A percentile compares a stretch with the other conserved stretches of the same genome.
phyloP scores from a whole-genome alignment of 768 basidiomycete species.

The Strobilomyces confusus region DNA sequence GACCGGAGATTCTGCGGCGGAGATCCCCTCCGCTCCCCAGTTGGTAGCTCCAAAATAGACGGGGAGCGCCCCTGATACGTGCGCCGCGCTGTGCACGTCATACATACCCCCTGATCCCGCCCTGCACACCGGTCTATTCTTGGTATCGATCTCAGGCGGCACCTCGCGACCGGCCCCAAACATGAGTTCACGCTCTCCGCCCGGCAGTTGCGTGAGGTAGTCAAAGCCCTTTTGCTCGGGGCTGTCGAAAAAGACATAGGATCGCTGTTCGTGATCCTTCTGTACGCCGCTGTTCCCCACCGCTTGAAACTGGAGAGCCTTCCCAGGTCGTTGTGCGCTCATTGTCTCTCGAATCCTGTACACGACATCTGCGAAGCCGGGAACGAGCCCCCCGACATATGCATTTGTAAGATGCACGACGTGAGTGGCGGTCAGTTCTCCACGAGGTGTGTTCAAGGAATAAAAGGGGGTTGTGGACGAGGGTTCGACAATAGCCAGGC shows the following conservation, averaged over 20 bases:
- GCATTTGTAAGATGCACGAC: constrained; percentile 57
- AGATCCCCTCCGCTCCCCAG: constrained; percentile 40
- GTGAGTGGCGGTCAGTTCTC: constrained; percentile 35
- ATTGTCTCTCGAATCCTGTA: constrained; percentile 46
- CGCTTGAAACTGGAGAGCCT: constrained; percentile 20
- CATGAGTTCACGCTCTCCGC: constrained; percentile 50
- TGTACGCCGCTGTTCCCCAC: neutral
- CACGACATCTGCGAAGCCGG: constrained; percentile 34
- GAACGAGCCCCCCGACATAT: constrained; percentile 44
- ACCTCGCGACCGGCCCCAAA: constrained; percentile 57
- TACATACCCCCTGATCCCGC: constrained; percentile 29
- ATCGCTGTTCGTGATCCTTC: constrained; percentile 40
- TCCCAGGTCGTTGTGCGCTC: constrained; percentile 61
- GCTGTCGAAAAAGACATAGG: constrained; percentile 56
- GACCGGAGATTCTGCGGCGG: constrained; percentile 8
- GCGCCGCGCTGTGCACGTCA: constrained; percentile 35
- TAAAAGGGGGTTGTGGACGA: constrained; percentile 29
- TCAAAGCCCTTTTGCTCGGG: constrained; percentile 43
- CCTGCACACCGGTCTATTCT: constrained; percentile 13
- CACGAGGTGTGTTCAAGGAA: constrained; percentile 40
- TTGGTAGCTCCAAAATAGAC: constrained; percentile 47
- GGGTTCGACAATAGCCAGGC: constrained; percentile 32
- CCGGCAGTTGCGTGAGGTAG: constrained; percentile 63
- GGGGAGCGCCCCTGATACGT: constrained; percentile 48
- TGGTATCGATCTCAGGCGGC: constrained; percentile 6